Evolutionary conservation across 768 basidiomycete genomes (phyloP).

Genomic region (Lentinula aciculospora): DNA sequence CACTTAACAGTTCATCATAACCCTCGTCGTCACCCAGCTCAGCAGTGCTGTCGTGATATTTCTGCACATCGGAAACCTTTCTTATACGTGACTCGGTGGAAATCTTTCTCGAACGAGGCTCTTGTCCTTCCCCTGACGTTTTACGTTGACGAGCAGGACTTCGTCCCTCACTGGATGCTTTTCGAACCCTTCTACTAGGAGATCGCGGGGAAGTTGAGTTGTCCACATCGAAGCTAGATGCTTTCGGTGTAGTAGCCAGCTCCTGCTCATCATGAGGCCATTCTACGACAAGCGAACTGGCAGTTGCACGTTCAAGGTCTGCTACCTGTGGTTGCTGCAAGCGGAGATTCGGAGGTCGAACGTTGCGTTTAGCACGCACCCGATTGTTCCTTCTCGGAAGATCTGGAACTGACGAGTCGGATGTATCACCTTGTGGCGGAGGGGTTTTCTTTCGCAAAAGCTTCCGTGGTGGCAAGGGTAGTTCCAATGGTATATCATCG

Average conservation of each 20-base stretch:
- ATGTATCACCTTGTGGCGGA: slow-evolving; percentile 33
- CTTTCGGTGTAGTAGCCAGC: slow-evolving; percentile 50
- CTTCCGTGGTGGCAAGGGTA: slow-evolving; percentile 21
- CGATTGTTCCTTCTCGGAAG: slow-evolving; percentile 33
- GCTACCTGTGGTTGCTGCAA: slow-evolving; percentile 27
- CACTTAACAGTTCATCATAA: slow-evolving; percentile 72
- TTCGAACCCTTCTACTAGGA: slow-evolving; percentile 26
- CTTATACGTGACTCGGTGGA: slow-evolving; percentile 35
- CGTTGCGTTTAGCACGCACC: slow-evolving; percentile 48
- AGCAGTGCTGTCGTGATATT: slow-evolving; percentile 54
- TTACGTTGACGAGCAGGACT: slow-evolving; percentile 20
- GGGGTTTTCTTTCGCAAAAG: slow-evolving; percentile 34
- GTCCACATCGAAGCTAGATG: slow-evolving; percentile 37
- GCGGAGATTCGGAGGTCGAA: slow-evolving; percentile 43
- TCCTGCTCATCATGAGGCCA: slow-evolving; percentile 49
- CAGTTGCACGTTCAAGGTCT: slow-evolving; percentile 18
- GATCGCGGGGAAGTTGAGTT: slow-evolving; percentile 23
- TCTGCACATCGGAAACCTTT: slow-evolving; percentile 40
- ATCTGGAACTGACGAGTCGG: slow-evolving; percentile 41
- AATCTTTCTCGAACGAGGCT: slow-evolving; percentile 36
- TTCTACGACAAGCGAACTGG: slow-evolving; percentile 43
- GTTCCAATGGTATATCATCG: slow-evolving; percentile 15
- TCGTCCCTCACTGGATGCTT: slow-evolving; percentile 32
- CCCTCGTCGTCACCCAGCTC: slow-evolving; percentile 72
- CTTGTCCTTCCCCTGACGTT: slow-evolving; percentile 25